Conservation (phyloP, 495 filamentous ascomycete genomes). For the Podospora bellae-mahoneyi region DNA sequence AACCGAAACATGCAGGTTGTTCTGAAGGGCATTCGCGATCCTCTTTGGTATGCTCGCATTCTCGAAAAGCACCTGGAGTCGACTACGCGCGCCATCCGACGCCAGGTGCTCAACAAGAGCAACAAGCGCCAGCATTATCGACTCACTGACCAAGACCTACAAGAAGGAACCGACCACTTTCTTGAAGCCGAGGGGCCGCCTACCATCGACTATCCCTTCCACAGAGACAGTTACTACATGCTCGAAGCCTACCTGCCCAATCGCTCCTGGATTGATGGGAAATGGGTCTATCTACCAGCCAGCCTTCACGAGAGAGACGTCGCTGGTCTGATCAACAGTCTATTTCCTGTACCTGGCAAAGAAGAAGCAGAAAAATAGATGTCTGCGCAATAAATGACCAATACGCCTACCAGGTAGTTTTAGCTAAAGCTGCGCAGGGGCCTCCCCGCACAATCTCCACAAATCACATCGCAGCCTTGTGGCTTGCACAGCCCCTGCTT, state of each 20-base stretch:
- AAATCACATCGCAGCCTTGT: constrained; percentile 1
- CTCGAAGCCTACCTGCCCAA: constrained; percentile 49
- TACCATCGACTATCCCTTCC: constrained; percentile 48
- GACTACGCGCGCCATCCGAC: constrained; percentile 47
- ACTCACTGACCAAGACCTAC: constrained; percentile 44
- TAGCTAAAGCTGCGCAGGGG: constrained; percentile 1
- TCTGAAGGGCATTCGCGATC: constrained; percentile 38
- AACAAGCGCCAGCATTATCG: constrained; percentile 47
- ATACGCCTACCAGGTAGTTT: no score
- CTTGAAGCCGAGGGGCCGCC: constrained; percentile 45
- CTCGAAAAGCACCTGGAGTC: constrained; percentile 51
- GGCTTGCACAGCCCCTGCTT: constrained; percentile 5
- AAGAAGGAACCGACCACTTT: constrained; percentile 46
- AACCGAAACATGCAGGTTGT: constrained; percentile 40
- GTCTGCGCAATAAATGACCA: no score
- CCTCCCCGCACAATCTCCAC: constrained; percentile 8
- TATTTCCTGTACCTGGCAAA: background rate
- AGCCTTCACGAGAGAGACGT: constrained; percentile 2
- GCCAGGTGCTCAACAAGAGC: constrained; percentile 45
- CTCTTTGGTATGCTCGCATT: constrained; percentile 48
- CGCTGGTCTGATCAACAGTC: background rate
- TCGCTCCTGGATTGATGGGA: constrained; percentile 41
- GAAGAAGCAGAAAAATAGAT: no score
- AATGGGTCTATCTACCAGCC: constrained; percentile 45
- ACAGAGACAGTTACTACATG: constrained; percentile 55